These are phyloP conservation scores for Mycena rosella DNA, from an alignment of 768 basidiomycete genomes.

Conservation along the genomic window DNA sequence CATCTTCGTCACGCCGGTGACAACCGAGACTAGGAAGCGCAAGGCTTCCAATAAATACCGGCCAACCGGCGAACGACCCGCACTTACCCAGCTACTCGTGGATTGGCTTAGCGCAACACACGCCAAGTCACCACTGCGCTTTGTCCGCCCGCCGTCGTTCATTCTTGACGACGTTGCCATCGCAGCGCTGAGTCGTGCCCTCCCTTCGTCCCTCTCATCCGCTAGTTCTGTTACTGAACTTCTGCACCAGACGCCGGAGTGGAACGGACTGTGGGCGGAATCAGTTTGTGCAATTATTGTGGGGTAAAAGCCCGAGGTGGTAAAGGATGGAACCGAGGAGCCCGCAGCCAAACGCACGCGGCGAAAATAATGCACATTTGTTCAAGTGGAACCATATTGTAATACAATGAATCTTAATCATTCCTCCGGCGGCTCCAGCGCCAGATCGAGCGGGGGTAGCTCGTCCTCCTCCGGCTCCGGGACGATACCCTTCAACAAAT, in stretches of 20 bases:
- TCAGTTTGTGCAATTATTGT: too few relatives aligned
- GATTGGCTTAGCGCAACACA: constrained; percentile 33
- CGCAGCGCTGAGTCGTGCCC: constrained; percentile 25
- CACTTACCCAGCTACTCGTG: constrained; percentile 31
- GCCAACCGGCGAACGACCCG: constrained; percentile 17
- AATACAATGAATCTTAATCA: too few relatives aligned
- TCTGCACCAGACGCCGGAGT: constrained; percentile 38
- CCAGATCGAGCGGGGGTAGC: too few relatives aligned
- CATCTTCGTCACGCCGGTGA: neutral
- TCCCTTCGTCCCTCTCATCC: constrained; percentile 2
- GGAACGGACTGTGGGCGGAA: too few relatives aligned
- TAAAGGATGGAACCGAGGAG: too few relatives aligned
- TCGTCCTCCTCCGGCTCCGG: constrained; percentile 37
- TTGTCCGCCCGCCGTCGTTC: constrained; percentile 33
- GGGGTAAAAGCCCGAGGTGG: too few relatives aligned
- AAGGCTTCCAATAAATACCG: constrained; percentile 28
- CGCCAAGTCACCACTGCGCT: constrained; percentile 1
- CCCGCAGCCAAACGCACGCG: too few relatives aligned
- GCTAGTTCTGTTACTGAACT: constrained; percentile 22
- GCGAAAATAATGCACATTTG: too few relatives aligned
- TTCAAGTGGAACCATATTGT: too few relatives aligned
- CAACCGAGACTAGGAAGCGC: neutral
- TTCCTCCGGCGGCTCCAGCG: too few relatives aligned
- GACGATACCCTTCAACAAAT: constrained; percentile 30
- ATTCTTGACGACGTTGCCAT: constrained; percentile 33